Percentiles rank a stretch among this genome's conserved stretches.
Conservation (phyloP, 1,139 yeast genomes). For the Pichia sp. region DNA sequence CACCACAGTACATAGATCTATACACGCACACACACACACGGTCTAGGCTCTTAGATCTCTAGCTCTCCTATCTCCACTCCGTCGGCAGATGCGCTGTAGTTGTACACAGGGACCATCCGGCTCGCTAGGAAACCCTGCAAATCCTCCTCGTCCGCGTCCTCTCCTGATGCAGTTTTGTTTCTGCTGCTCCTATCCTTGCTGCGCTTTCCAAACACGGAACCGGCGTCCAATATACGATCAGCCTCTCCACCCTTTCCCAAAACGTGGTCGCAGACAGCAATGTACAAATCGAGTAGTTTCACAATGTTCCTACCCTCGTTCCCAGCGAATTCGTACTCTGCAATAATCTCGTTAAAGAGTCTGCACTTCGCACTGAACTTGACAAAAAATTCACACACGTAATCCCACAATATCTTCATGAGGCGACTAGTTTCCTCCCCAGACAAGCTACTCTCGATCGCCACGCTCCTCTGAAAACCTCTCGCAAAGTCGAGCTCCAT, state of each 20-base stretch:
- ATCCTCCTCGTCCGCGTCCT: not conserved
- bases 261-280: not conserved
- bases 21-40: not conserved
- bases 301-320: conserved; percentile 20
- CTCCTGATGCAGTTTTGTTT: too few species aligned
- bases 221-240: too few species aligned
- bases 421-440: conserved; percentile 24
- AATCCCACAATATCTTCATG: conserved; percentile 21
- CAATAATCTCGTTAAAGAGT: conserved; percentile 14
- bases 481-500: not conserved
- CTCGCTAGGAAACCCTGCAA: conserved; percentile 26
- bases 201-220: not conserved
- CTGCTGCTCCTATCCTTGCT: not conserved
- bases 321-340: conserved; percentile 22
- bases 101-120: conserved; percentile 24
- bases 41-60: not conserved
- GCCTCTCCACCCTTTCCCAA: too few species aligned
- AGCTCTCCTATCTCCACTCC: conserved; percentile 12
- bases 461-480: conserved; percentile 13
- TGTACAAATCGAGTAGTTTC: conserved; percentile 18
- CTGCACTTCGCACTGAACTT: conserved; percentile 11
- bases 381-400: conserved; percentile 23
- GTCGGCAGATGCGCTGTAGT: conserved; percentile 16
- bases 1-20: too few species aligned
- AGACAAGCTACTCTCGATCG: conserved; percentile 15